Evolutionary conservation across 345 rosid species (phyloP), one percentile per base, ranked within the genome.

Genomic region (Passiflora organensis): DNA sequence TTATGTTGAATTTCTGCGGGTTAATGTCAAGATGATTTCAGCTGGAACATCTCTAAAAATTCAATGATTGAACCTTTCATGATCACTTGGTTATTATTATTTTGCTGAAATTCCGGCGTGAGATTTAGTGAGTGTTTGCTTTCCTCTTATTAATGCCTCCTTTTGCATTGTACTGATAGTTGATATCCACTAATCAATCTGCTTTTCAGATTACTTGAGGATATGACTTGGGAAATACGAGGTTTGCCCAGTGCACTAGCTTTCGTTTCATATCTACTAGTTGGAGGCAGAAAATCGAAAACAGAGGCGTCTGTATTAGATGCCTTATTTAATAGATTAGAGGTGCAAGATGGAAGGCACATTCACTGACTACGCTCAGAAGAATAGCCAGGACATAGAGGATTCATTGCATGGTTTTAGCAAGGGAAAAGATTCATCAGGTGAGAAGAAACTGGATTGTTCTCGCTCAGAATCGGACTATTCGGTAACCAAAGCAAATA

Each of bases 261-360:
- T 32, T 38, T 46, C 48, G 16, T 18, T 25, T 48, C 37, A 13
- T 53, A 48, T 15, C 46, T 22, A 5, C 39, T 12, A 34, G 38
- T 57, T 43, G 39, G 72, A 70, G 68, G 56, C 60, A 15, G 53
- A 67, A 43, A 13, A 76, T 70, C 44, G 66, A 43, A 24, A 62
- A 28, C 64, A 62, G 66, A 48, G 34, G 55, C 69, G 25, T 45
- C 50, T 14, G 48, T 54, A 50, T 39, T 72, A 48, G 44, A n/a
- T n/a, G n/a, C n/a, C 41, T 14, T 50, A 41, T 39, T 62, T 43
- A 28, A 25, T 54, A 10, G 18, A 51, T 57, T 12, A 20, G 47
- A 55, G 63, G 60, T 17, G 12, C 73, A 67, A 45, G 24, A 91
- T 87, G 97, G 89, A 77, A 48, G 74, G 66, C 51, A 13, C 53